Conservation (phyloP, 1,284 basidiomycete species). For the Hypsizygus ulmarius region DNA sequence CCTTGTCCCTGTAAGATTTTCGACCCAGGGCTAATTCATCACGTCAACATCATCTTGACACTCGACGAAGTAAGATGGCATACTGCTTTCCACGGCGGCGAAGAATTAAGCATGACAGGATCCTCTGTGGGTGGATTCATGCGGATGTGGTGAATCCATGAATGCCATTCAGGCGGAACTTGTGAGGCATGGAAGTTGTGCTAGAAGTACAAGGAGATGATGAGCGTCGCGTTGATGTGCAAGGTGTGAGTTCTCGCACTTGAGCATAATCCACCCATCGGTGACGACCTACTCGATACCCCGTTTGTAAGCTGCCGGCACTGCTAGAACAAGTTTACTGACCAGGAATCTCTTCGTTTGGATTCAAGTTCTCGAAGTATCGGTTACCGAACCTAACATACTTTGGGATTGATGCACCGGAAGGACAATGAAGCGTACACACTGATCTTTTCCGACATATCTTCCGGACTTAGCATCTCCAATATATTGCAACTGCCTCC, state of each 20-base stretch:
- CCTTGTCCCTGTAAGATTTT: constrained; percentile 89
- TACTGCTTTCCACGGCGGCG: constrained; percentile 83
- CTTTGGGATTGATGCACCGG: constrained; percentile 1
- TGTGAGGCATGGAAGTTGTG: constrained; percentile 88
- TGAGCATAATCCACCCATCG: constrained; percentile 92
- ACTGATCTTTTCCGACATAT: constrained; percentile 83
- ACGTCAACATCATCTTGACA: constrained; percentile 2
- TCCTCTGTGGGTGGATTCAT: constrained; percentile 78
- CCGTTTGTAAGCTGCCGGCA: neutral
- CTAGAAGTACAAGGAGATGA: constrained; percentile 31
- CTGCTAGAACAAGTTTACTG: constrained; percentile 23
- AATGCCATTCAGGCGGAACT: constrained; percentile 92
- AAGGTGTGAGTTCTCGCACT: constrained; percentile 37
- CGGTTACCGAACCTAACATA: constrained; percentile 76
- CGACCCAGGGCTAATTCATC: constrained; percentile 62
- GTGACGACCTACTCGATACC: constrained; percentile 65
- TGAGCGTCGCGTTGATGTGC: neutral
- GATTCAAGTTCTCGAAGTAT: constrained; percentile 88
- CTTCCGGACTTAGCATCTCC: constrained; percentile 87
- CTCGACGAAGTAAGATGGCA: constrained; percentile 30
- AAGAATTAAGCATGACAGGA: constrained; percentile 60
- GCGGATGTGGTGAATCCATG: constrained; percentile 92
- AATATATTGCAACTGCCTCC: constrained; percentile 84
- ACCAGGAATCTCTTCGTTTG: constrained; percentile 85
- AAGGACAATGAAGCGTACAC: constrained; percentile 30